Conservation (phyloP, 2,329 filamentous ascomycete genomes). For the Volutella citrinella region DNA sequence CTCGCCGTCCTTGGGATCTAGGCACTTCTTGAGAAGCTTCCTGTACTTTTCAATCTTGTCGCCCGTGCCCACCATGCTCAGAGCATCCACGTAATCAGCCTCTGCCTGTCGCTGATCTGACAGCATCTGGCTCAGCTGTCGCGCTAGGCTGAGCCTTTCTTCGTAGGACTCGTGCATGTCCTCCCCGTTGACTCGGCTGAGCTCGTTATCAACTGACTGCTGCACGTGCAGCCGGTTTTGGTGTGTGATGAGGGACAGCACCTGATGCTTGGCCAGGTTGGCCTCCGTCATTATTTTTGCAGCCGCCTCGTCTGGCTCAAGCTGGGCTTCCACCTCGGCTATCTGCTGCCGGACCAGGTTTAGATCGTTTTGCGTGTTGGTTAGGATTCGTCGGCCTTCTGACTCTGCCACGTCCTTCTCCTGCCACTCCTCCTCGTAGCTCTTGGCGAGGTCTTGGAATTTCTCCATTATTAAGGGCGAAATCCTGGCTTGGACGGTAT, state of each 20-base stretch:
- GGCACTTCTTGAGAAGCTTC: conserved; percentile 63
- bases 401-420: conserved; percentile 70
- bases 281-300: conserved; percentile 50
- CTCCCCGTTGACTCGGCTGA: conserved; percentile 51
- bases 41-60: conserved; percentile 74
- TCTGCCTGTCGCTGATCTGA: conserved; percentile 61
- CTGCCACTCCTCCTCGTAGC: conserved; percentile 71
- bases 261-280: conserved; percentile 46
- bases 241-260: conserved; percentile 47
- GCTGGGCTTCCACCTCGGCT: conserved; percentile 51
- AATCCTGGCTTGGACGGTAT: conserved; percentile 66
- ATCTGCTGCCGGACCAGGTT: conserved; percentile 58
- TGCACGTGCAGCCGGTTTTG: conserved; percentile 53
- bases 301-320: conserved; percentile 54
- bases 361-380: conserved; percentile 67
- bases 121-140: conserved; percentile 55
- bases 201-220: conserved; percentile 48
- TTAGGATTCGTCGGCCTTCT: conserved; percentile 64
- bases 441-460: conserved; percentile 65
- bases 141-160: conserved; percentile 56
- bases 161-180: conserved; percentile 43
- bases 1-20: conserved; percentile 64
- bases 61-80: conserved; percentile 66
- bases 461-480: conserved; percentile 68
- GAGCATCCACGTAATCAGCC: conserved; percentile 64